Base-by-base conservation (phyloP, 495 filamentous ascomycete species). In the Penicillium bialowiezense region DNA sequence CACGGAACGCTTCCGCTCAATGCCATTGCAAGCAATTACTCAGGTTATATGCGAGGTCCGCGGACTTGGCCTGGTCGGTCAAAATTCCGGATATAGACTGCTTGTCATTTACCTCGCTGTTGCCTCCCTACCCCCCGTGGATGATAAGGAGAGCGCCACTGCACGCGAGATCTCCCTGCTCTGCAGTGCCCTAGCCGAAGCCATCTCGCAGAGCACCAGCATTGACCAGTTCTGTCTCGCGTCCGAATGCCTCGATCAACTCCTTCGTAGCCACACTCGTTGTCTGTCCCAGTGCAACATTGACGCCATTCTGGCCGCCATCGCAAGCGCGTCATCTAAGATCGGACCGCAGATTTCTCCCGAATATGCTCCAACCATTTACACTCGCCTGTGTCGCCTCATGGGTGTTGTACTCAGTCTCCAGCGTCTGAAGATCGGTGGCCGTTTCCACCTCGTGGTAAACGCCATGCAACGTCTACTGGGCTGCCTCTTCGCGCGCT, bases 381-480 rank as follows among this genome's bases (percentile, higher is more conserved):
- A 77, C 70, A 70, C 74, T 17, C 77, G 77, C 39, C 72, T 89
- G 7, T 87, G 82, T 65, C 69, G 75, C 14, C 64, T 88, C 20
- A 68, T 82, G 52, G 74, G 73, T 31, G 51, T 81, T 15, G 63
- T 85, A 7, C 64, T 87, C 20, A 68, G 77, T 21, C 71, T 80
- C 13, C 80, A 84, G 55, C 81, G 88, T n/a, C 68, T 81, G 32
- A 83, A 86, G 35, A 73, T 86, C 17, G 78, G 79, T 39, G 83
- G 84, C 12, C 84, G 85, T 33, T 89, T 84, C 68, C 86, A 91
- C 63, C 68, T 91, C 20, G 70, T 91, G 17, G 61, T 88, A 14
- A 69, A 73, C 5, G 69, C 80, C 18, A 71, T 95, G 59, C 78
- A 86, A 51, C 63, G 75, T 14, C 75, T 92, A 7, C 73, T 92